Conservation (phyloP, 768 basidiomycete species). For the Serendipita sp. region DNA sequence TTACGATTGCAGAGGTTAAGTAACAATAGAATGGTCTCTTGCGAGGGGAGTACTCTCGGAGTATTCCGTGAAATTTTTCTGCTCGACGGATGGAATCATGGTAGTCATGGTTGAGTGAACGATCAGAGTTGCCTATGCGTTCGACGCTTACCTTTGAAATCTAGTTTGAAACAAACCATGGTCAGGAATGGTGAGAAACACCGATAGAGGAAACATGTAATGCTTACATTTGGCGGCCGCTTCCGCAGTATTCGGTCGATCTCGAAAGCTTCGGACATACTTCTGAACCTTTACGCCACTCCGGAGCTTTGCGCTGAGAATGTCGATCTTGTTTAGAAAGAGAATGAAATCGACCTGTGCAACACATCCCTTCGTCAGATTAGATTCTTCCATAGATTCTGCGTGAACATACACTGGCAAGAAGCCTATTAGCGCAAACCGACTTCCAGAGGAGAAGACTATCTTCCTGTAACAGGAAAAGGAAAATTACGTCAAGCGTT, state of each 20-base stretch:
- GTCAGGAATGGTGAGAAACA: neutral
- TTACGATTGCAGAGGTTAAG: constrained; percentile 46
- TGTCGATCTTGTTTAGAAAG: constrained; percentile 72
- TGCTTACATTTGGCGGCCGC: constrained; percentile 47
- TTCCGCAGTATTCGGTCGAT: constrained; percentile 52
- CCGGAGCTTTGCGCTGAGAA: constrained; percentile 46
- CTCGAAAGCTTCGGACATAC: constrained; percentile 56
- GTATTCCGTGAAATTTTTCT: constrained; percentile 41
- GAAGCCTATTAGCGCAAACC: constrained; percentile 53
- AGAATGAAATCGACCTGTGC: constrained; percentile 53
- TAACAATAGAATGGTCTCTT: constrained; percentile 46
- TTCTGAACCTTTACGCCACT: constrained; percentile 47
- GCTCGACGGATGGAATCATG: neutral
- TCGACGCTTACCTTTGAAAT: neutral
- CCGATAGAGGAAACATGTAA: neutral
- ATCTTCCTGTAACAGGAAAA: constrained; percentile 37
- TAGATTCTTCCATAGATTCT: neutral
- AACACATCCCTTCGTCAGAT: neutral
- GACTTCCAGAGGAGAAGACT: constrained; percentile 61
- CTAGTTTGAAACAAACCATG: neutral
- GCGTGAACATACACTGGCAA: constrained; percentile 29
- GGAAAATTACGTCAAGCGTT: neutral
- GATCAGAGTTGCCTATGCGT: neutral
- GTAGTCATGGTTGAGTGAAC: neutral
- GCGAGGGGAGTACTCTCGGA: constrained; percentile 38